Conservation (phyloP, 768 basidiomycete species). For the Hericium erinaceus region DNA sequence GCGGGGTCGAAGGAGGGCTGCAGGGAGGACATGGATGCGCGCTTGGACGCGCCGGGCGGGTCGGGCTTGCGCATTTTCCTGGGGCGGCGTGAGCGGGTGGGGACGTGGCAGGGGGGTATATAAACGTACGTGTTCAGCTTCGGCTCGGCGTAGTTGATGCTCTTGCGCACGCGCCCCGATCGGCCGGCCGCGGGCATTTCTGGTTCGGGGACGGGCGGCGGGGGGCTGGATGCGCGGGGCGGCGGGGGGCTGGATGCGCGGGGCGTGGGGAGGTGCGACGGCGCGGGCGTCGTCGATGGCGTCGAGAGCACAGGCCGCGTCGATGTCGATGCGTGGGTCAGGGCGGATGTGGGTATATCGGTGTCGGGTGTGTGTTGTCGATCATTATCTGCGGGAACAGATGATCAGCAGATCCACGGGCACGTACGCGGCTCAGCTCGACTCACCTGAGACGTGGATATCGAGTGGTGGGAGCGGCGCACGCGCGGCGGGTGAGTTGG, state of each 20-base stretch:
- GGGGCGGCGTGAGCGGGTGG: background rate
- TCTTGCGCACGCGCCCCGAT: constrained; percentile 60
- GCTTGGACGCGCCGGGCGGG: constrained; percentile 27
- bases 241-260: constrained; percentile 22
- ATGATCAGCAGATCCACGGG: constrained; percentile 7
- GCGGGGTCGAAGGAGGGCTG: constrained; percentile 8
- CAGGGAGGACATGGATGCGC: constrained; percentile 21
- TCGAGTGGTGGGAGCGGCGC: constrained; percentile 27
- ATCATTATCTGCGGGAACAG: constrained; percentile 2
- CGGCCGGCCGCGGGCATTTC: constrained; percentile 22
- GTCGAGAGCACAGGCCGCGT: constrained; percentile 33
- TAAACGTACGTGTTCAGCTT: constrained; percentile 74
- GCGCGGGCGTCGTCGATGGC: constrained; percentile 33
- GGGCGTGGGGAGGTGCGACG: constrained; percentile 38
- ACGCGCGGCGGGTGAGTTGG: constrained; percentile 41
- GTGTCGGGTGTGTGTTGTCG: constrained; percentile 7
- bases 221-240: constrained; percentile 18
- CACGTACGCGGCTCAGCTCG: background rate
- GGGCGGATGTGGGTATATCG: constrained; percentile 17
- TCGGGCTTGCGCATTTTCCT: constrained; percentile 91
- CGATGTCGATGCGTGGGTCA: constrained; percentile 23
- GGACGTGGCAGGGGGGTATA: too few species aligned
- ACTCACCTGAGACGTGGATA: constrained; percentile 27
- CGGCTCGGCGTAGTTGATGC: constrained; percentile 80
- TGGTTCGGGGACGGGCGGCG: background rate